Percentiles rank a stretch among this genome's conserved stretches.
Conservation (phyloP, 257 asterid species). For the Verbena officinalis region DNA sequence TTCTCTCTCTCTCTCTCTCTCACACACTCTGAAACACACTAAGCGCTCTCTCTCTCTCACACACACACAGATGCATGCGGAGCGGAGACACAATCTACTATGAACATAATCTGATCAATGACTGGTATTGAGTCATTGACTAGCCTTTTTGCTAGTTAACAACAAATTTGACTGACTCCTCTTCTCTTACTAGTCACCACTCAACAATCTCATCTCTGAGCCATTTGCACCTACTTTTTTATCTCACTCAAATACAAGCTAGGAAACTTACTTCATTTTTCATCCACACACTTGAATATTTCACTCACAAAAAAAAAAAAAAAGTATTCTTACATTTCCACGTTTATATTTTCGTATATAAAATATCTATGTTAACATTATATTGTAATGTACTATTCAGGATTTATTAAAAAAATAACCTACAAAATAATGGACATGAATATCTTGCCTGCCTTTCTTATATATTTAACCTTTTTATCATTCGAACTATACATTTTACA, state of each 20-base stretch:
- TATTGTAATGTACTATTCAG: too few species aligned
- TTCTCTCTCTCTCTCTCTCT: slow-evolving; percentile 12
- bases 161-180: slow-evolving; percentile 76
- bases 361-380: too few species aligned
- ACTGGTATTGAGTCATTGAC: too few species aligned
- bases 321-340: neutral
- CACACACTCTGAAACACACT: neutral
- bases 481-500: too few species aligned
- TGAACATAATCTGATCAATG: slow-evolving; percentile 36
- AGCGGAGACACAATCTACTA: slow-evolving; percentile 50
- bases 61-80: slow-evolving; percentile 36
- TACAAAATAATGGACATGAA: too few species aligned
- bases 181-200: slow-evolving; percentile 56
- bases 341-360: too few species aligned
- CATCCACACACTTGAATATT: slow-evolving; percentile 4
- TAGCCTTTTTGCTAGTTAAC: slow-evolving; percentile 40
- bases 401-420: too few species aligned
- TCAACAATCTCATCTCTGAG: slow-evolving; percentile 24
- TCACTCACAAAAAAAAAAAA: too few species aligned
- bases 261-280: too few species aligned
- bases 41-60: neutral
- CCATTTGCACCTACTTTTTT: slow-evolving; percentile 20
- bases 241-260: neutral
- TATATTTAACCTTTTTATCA: too few species aligned
- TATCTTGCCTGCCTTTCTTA: too few species aligned